Percentiles rank a stretch among this genome's conserved stretches.
These are phyloP conservation scores for Globisporangium megalacanthum DNA, from an alignment of 352 stramenopile genomes.

Conservation along the genomic window DNA sequence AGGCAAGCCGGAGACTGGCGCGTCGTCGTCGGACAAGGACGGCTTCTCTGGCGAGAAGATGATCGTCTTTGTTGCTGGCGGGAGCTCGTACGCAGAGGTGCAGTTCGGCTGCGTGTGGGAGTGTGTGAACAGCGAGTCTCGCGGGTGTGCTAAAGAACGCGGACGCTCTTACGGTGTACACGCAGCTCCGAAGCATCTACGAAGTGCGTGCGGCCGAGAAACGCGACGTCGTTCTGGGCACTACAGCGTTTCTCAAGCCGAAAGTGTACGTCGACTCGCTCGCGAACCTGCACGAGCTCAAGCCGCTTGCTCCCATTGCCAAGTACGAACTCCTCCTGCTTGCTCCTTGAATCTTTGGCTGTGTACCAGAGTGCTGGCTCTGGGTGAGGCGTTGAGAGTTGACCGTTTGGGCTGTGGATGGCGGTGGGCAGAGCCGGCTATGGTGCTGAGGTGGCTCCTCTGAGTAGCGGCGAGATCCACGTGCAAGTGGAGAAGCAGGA, in stretches of 20 bases:
- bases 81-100: constrained; percentile 93
- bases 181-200: constrained; percentile 75
- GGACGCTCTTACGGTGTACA: too few species aligned
- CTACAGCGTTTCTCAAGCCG: constrained; percentile 66
- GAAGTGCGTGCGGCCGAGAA: constrained; percentile 64
- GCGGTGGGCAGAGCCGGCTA: constrained; percentile 12
- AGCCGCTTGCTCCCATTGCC: constrained; percentile 16
- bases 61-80: constrained; percentile 94
- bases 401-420: not conserved
- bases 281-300: constrained; percentile 56
- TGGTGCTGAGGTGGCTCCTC: constrained; percentile 43
- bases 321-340: constrained; percentile 8
- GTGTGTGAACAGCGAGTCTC: not conserved
- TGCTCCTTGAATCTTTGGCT: not conserved
- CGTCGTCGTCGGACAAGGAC: constrained; percentile 28
- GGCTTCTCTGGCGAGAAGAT: constrained; percentile 81
- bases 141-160: not conserved
- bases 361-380: not conserved
- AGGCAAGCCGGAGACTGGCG: constrained; percentile 22
- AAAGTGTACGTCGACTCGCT: constrained; percentile 53
- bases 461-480: constrained; percentile 64
- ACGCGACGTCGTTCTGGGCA: constrained; percentile 61
- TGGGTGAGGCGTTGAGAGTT: not conserved
- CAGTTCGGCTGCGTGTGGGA: not conserved
- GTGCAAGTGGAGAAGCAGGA: constrained; percentile 59